Percentiles rank a stretch among this genome's conserved stretches.
Conservation (phyloP, 176 grass and related monocot genomes). For the Cymbopogon citratus region DNA sequence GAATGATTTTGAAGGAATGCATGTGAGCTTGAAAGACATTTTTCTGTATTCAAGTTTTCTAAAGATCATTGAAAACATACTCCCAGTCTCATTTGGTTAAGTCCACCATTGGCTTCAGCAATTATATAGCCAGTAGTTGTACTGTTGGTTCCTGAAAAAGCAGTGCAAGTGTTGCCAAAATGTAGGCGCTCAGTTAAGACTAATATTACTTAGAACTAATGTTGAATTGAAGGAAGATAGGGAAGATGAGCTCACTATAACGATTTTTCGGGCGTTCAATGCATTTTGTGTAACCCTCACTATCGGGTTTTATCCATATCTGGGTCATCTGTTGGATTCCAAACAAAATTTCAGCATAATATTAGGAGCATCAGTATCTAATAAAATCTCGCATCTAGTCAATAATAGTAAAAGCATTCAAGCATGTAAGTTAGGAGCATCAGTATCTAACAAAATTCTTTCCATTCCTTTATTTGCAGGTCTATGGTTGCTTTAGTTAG, state of each 20-base stretch:
- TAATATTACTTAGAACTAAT: neutral
- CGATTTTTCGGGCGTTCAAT: slow-evolving; percentile 37
- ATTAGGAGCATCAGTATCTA: neutral
- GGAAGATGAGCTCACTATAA: slow-evolving; percentile 30
- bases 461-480: slow-evolving; percentile 23
- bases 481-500: neutral
- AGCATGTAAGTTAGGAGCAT: neutral
- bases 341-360: slow-evolving; percentile 20
- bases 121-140: slow-evolving; percentile 56
- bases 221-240: neutral
- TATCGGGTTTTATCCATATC: slow-evolving; percentile 54
- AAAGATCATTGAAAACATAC: slow-evolving; percentile 25
- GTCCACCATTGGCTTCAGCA: slow-evolving; percentile 64
- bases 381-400: neutral
- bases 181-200: neutral
- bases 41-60: neutral
- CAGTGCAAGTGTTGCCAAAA: neutral
- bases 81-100: slow-evolving; percentile 87
- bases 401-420: neutral
- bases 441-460: slow-evolving; percentile 8
- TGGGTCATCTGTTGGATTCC: slow-evolving; percentile 31
- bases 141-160: slow-evolving; percentile 34
- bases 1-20: slow-evolving; percentile 12
- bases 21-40: slow-evolving; percentile 5
- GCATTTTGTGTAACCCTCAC: slow-evolving; percentile 48